Percentiles rank a stretch among this genome's conserved stretches.
Conservation (phyloP, 768 basidiomycete genomes). For the Trametopsis cervina region DNA sequence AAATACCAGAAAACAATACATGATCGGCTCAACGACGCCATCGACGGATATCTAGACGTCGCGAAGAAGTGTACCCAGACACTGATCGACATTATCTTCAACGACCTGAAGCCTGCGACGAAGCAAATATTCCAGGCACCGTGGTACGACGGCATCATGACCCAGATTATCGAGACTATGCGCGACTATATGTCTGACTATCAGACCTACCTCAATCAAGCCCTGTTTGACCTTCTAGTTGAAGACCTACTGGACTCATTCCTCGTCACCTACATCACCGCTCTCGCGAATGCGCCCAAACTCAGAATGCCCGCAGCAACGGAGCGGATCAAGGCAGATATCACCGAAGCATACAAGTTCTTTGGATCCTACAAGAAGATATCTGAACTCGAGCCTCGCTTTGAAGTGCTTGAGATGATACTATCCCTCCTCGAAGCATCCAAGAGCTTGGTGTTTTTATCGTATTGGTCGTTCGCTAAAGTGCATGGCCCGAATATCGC, state of each 20-base stretch:
- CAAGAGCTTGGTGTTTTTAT: slow-evolving; percentile 84
- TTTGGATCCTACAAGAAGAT: slow-evolving; percentile 74
- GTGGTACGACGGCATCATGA: slow-evolving; percentile 90
- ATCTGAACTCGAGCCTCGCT: slow-evolving; percentile 73
- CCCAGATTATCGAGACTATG: slow-evolving; percentile 91
- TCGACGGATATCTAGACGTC: slow-evolving; percentile 97
- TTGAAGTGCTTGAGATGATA: slow-evolving; percentile 83
- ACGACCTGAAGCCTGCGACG: slow-evolving; percentile 85
- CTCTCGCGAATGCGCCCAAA: slow-evolving; percentile 77
- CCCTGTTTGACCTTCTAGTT: slow-evolving; percentile 83
- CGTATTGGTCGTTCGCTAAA: slow-evolving; percentile 91
- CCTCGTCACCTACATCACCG: slow-evolving; percentile 85
- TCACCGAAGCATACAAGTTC: slow-evolving; percentile 69
- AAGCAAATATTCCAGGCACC: slow-evolving; percentile 74
- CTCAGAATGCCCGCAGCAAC: slow-evolving; percentile 80
- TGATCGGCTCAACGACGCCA: slow-evolving; percentile 88
- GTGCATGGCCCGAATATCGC: slow-evolving; percentile 88
- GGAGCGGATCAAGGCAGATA: slow-evolving; percentile 79
- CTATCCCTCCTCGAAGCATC: slow-evolving; percentile 78
- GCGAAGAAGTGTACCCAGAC: slow-evolving; percentile 96
- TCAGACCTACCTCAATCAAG: slow-evolving; percentile 83
- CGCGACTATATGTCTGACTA: slow-evolving; percentile 96
- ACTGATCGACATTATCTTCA: slow-evolving; percentile 90
- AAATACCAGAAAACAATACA: slow-evolving; percentile 83
- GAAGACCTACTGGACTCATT: slow-evolving; percentile 91